Percentiles rank a stretch among this genome's conserved stretches.
Evolutionary conservation across 305 asterid genomes (phyloP).

Genomic region (Fraxinus velutina): DNA sequence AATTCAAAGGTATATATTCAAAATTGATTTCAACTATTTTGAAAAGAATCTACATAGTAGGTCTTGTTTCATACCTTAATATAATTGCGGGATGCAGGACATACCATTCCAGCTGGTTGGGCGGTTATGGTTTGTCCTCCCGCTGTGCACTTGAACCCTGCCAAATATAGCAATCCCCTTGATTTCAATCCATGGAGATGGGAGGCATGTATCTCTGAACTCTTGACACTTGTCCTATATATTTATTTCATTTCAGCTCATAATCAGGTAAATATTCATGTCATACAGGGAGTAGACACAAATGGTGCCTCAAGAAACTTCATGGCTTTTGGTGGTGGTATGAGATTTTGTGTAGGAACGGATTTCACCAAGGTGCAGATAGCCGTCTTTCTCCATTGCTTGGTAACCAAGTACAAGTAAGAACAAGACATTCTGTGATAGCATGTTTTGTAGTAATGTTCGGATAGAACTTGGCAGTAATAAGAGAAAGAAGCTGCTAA

Average conservation of each 20-base stretch:
- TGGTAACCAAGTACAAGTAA: conserved; percentile 79
- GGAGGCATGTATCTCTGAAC: conserved; percentile 54
- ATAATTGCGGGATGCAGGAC: conserved; percentile 41
- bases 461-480: background rate
- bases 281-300: conserved; percentile 57
- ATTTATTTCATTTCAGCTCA: background rate
- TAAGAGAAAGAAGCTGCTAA: background rate
- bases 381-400: conserved; percentile 77
- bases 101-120: conserved; percentile 91
- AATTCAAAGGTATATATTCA: conserved; percentile 52
- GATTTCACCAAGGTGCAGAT: conserved; percentile 85
- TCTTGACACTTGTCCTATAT: background rate
- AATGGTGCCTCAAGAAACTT: conserved; percentile 73
- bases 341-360: conserved; percentile 88
- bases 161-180: conserved; percentile 64
- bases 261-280: conserved; percentile 9
- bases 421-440: conserved; percentile 19
- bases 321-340: conserved; percentile 95
- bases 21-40: conserved; percentile 6
- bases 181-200: conserved; percentile 90
- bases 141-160: conserved; percentile 76
- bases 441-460: background rate
- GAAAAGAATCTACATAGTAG: conserved; percentile 4
- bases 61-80: conserved; percentile 16
- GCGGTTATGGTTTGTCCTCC: conserved; percentile 93